Evolutionary conservation across 148 eudicot species (phyloP).

Genomic region (Rhododendron simsii): DNA sequence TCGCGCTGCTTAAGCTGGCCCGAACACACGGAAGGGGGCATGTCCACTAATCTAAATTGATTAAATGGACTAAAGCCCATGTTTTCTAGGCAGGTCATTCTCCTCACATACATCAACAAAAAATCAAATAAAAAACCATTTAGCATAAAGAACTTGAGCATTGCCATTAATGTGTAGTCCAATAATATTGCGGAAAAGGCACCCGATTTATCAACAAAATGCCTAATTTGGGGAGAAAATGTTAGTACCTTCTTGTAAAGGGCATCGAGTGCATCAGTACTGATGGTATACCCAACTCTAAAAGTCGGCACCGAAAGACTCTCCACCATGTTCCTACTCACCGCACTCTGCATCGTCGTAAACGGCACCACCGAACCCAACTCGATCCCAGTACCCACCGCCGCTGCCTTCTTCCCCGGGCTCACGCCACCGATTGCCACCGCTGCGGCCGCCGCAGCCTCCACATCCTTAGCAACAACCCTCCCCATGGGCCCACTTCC

Average conservation of each 20-base stretch:
- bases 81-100: too few species aligned
- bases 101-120: too few species aligned
- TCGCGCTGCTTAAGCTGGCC: too few species aligned
- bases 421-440: background rate
- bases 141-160: too few species aligned
- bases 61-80: too few species aligned
- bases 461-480: constrained; percentile 98
- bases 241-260: constrained; percentile 79
- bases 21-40: too few species aligned
- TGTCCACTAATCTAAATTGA: too few species aligned
- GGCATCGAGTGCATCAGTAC: constrained; percentile 86
- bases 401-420: background rate
- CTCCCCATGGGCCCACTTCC: constrained; percentile 94
- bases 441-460: constrained; percentile 40
- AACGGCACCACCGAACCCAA: constrained; percentile 78
- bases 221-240: background rate
- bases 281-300: constrained; percentile 83
- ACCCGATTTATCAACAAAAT: too few species aligned
- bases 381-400: constrained; percentile 32
- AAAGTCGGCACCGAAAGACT: constrained; percentile 89
- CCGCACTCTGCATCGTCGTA: constrained; percentile 91
- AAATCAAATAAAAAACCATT: too few species aligned
- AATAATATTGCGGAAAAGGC: too few species aligned
- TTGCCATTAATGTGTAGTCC: too few species aligned
- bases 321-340: constrained; percentile 89